Evolutionary conservation across 129 eudicot species (phyloP), one percentile per base, ranked within the genome.

Genomic region (Chrysanthemum seticuspe): DNA sequence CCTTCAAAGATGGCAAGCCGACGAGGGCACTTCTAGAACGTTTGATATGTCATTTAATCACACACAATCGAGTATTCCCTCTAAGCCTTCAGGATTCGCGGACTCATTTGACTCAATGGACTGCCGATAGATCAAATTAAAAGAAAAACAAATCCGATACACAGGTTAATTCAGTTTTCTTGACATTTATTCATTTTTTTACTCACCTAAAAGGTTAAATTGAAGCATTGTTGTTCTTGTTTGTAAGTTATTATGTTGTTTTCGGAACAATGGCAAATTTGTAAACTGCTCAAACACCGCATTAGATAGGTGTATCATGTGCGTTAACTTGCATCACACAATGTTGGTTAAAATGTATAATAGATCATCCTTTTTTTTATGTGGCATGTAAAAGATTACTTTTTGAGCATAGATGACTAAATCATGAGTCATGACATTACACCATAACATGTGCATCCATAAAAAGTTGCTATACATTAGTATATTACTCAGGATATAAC

Each of bases 1-100:
- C 72, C 87, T 92, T 67, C 90, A 79, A 77, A 82, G 96, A 77
- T 92, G 98, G 98, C 98, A 92, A 87, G 85, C 95, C 6, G 85
- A 85, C 51, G 98, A 92, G 83, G 98, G 96, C 18, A 87, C 98
- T 65, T 92, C 95, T 16, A 80, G 89, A 49, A 87, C 83, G 81
- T 81, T 83, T 14, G 92, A 87, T 65, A n/a, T 88, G 57, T 85
- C 94, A 8, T 81, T 67, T 65, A 84, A 81, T 65, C 83, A 81
- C 61, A 77, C 89, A 0, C 86, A 83, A 13, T 83, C 93, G 9
- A 89, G 96, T 55, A 89, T 92, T 51, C 98, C 94, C 19, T 81
- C 96, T 1, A 89, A 85, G 45, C 97, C 97, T 25, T 77, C 91
- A 0, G 97, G 97, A 45, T 89, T 89, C 14, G 91, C 94, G 4